Percentiles rank a stretch among this genome's conserved stretches.
phyloP scores from a whole-genome alignment of 2,329 filamentous ascomycete genomes.

The Ceratocystiopsis brevicomis region DNA sequence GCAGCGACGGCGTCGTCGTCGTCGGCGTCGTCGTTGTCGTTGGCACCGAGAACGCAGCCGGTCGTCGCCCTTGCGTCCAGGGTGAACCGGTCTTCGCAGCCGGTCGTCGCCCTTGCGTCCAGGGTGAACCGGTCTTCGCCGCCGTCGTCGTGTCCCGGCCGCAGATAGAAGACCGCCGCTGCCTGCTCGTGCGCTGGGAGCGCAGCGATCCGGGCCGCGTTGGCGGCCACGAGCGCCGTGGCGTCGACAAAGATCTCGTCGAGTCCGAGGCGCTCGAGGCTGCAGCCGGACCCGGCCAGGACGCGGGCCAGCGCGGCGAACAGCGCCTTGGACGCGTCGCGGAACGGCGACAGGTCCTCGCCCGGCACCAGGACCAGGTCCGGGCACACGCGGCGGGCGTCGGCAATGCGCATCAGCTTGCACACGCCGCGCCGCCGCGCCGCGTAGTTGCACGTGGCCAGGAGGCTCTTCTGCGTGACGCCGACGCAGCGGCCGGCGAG shows the following conservation, averaged over 20 bases:
- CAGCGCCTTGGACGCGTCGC: slow-evolving; percentile 66
- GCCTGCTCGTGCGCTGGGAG: slow-evolving; percentile 28
- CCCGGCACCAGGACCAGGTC: slow-evolving; percentile 73
- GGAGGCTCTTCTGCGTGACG: slow-evolving; percentile 81
- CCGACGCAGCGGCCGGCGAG: slow-evolving; percentile 59
- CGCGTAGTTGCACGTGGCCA: slow-evolving; percentile 88
- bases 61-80: slow-evolving; percentile 51
- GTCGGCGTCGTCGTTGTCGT: slow-evolving; percentile 55
- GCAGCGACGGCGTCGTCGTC: slow-evolving; percentile 16
- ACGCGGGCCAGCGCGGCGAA: slow-evolving; percentile 54
- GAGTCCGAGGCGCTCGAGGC: slow-evolving; percentile 64
- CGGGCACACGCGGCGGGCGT: slow-evolving; percentile 63
- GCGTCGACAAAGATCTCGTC: slow-evolving; percentile 82
- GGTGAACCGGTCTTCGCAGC: slow-evolving; percentile 54
- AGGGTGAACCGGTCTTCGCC: slow-evolving; percentile 61
- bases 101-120: slow-evolving; percentile 45
- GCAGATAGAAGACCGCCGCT: neutral
- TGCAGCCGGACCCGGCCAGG: slow-evolving; percentile 36
- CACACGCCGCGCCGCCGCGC: slow-evolving; percentile 53
- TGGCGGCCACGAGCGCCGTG: slow-evolving; percentile 73
- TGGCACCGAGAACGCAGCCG: slow-evolving; percentile 41
- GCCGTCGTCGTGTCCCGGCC: no score
- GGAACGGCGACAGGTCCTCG: slow-evolving; percentile 70
- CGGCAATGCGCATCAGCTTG: slow-evolving; percentile 72
- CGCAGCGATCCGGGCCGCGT: slow-evolving; percentile 49